Percentiles rank a stretch among this genome's conserved stretches.
Conservation (phyloP, 2,329 filamentous ascomycete genomes). For the Penicillium psychrosexuale region DNA sequence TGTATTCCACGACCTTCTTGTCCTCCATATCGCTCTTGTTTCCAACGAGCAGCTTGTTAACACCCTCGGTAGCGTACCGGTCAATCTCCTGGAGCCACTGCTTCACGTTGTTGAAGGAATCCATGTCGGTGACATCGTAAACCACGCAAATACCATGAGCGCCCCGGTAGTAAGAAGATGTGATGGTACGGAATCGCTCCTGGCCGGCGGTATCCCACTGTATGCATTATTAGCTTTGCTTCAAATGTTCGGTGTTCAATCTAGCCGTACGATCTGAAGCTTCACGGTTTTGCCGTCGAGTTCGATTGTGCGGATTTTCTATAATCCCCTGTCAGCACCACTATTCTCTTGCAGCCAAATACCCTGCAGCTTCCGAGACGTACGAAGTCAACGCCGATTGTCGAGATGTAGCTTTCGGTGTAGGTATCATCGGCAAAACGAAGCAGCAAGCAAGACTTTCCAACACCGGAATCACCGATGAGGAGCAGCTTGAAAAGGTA, state of each 20-base stretch:
- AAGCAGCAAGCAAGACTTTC: conserved; percentile 97
- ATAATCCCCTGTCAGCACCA: conserved; percentile 21
- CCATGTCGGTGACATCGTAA: conserved; percentile 99
- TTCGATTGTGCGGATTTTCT: conserved; percentile 99
- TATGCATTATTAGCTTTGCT: conserved; percentile 20
- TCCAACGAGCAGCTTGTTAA: conserved; percentile 98
- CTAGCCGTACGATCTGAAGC: conserved; percentile 78
- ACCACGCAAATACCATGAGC: conserved; percentile 99
- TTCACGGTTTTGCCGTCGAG: conserved; percentile 99
- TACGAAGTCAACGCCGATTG: conserved; percentile 99
- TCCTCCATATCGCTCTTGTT: conserved; percentile 99
- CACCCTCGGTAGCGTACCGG: conserved; percentile 96
- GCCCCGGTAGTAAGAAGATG: conserved; percentile 98
- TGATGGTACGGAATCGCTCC: conserved; percentile 99
- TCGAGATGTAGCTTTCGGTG: conserved; percentile 99
- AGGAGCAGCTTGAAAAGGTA: conserved; percentile 99
- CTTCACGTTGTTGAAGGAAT: conserved; percentile 99
- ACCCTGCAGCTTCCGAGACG: conserved; percentile 39
- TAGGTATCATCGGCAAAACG: conserved; percentile 99
- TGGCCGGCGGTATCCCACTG: conserved; percentile 99
- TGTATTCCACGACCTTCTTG: conserved; percentile 99
- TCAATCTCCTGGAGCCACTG: conserved; percentile 99
- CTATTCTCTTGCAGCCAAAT: conserved; percentile 1
- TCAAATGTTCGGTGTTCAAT: not conserved
- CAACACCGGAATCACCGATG: conserved; percentile 99